These are phyloP conservation scores for Leptomonas pyrrhocoris DNA, from an alignment of 208 protist species.

Conservation along the genomic window DNA sequence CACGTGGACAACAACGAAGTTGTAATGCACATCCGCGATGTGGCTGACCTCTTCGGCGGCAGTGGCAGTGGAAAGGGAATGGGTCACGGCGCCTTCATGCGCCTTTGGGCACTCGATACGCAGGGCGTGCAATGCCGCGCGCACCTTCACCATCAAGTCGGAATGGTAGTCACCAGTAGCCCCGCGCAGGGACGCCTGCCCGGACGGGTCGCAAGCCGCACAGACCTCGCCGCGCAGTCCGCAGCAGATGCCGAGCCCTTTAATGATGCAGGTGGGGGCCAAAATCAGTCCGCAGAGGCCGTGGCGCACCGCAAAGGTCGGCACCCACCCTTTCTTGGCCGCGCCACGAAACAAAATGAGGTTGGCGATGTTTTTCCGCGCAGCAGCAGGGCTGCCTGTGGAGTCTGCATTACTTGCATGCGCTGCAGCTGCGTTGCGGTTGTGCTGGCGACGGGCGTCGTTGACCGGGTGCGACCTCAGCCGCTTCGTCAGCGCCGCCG, in stretches of 20 bases:
- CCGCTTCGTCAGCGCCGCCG: constrained; percentile 35
- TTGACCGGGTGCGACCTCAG: constrained; percentile 68
- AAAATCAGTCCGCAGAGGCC: constrained; percentile 62
- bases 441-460: constrained; percentile 34
- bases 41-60: constrained; percentile 6
- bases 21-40: constrained; percentile 27
- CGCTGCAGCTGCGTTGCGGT: constrained; percentile 14
- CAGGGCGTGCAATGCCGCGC: constrained; percentile 44
- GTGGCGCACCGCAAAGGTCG: constrained; percentile 61
- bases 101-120: constrained; percentile 29
- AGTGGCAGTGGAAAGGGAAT: background rate
- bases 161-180: constrained; percentile 65
- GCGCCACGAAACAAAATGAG: constrained; percentile 70
- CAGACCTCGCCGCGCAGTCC: constrained; percentile 35
- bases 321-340: constrained; percentile 69
- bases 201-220: constrained; percentile 21
- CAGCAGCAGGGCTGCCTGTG: background rate
- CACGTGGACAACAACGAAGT: constrained; percentile 76
- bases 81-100: constrained; percentile 10
- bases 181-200: constrained; percentile 26
- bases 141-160: constrained; percentile 55
- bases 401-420: background rate
- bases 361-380: constrained; percentile 56
- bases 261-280: constrained; percentile 77
- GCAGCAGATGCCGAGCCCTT: constrained; percentile 65